A percentile compares a stretch with the other conserved stretches of the same genome.
Conservation (phyloP, 225 moss, liverwort and hornwort genomes). For the Bryum argenteum region DNA sequence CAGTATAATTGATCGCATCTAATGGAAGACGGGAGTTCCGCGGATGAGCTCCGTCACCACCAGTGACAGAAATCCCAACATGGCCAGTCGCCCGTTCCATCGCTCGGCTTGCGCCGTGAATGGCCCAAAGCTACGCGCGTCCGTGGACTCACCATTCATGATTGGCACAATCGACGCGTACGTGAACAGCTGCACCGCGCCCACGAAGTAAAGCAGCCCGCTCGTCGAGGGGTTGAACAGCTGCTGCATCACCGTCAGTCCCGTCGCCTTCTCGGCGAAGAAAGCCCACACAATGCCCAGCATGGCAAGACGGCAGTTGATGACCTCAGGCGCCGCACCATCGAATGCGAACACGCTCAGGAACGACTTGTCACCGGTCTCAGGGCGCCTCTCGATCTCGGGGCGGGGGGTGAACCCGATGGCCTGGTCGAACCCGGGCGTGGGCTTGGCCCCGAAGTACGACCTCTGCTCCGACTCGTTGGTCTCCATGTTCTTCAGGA, state of each 20-base stretch:
- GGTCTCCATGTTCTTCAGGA: slow-evolving; percentile 25
- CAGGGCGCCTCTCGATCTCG: slow-evolving; percentile 46
- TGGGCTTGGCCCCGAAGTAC: slow-evolving; percentile 45
- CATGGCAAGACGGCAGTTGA: slow-evolving; percentile 40
- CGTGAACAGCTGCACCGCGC: slow-evolving; percentile 43
- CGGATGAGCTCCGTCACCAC: slow-evolving; percentile 41
- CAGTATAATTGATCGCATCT: background rate
- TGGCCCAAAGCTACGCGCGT: slow-evolving; percentile 46
- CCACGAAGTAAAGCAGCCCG: slow-evolving; percentile 40
- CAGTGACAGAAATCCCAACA: slow-evolving; percentile 41
- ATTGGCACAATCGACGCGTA: slow-evolving; percentile 56
- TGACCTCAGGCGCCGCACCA: slow-evolving; percentile 48
- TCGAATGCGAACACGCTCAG: slow-evolving; percentile 50
- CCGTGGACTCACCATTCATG: slow-evolving; percentile 51
- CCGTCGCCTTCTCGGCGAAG: slow-evolving; percentile 19
- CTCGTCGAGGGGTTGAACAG: slow-evolving; percentile 23
- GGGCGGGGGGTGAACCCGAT: slow-evolving; percentile 44
- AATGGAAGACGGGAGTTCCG: slow-evolving; percentile 30
- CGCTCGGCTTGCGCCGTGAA: slow-evolving; percentile 53
- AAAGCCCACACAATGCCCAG: slow-evolving; percentile 48
- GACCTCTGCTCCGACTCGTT: slow-evolving; percentile 48
- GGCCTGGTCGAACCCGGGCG: slow-evolving; percentile 34
- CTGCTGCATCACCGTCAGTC: slow-evolving; percentile 40
- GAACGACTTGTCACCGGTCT: slow-evolving; percentile 44
- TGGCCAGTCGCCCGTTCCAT: slow-evolving; percentile 50